Evolutionary conservation across 352 stramenopile genomes (phyloP), one percentile per base, ranked within the genome.

Genomic region (Globisporangium echinulatum): DNA sequence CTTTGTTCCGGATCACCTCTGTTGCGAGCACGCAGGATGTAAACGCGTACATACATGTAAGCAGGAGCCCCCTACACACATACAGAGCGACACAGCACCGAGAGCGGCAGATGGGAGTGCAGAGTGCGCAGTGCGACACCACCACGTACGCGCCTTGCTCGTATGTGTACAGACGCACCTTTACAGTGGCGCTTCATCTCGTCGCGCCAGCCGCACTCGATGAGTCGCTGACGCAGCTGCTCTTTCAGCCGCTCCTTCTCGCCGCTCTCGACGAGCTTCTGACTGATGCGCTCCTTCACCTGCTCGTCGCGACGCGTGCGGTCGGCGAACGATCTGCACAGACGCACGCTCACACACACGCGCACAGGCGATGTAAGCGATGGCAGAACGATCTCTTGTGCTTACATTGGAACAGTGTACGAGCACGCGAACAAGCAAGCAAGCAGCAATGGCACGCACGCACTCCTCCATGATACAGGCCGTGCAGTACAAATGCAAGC

Each of bases 1-100:
- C 93, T 61, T 97, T 98, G 63, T 72, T 95, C 53, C 88, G 75
- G 61, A 98, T 98, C 43, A 98, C 81, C 68, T 98, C 92, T 94
- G 68, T 71, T 53, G 19, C 17, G 5, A 3, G 5, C 17, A 50
- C 25, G 15, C 7, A 50, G 9, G 11, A 44, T 8, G 40, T 13
- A 8, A 44, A 44, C 40, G 40, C 5, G 40, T 1, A 44, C 40
- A 44, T 13, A 44, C 40, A 33, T 33, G 25, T 33, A 33, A 33
- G 25, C 25, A 44, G 40, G 3, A 44, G 40, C 11, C 40, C 25
- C 25, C 2, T 33, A 33, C 25, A 33, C 25, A 33, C 25, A 33
- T 33, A 33, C 25, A 33, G 1, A 33, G 25, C 25, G 25, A 3
- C 25, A 33, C 25, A 3, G 25, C 25, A 33, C 25, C 25, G 25